A percentile compares a stretch with the other conserved stretches of the same genome.
Conservation (phyloP, 495 filamentous ascomycete species). For the Margaritispora aquatica region DNA sequence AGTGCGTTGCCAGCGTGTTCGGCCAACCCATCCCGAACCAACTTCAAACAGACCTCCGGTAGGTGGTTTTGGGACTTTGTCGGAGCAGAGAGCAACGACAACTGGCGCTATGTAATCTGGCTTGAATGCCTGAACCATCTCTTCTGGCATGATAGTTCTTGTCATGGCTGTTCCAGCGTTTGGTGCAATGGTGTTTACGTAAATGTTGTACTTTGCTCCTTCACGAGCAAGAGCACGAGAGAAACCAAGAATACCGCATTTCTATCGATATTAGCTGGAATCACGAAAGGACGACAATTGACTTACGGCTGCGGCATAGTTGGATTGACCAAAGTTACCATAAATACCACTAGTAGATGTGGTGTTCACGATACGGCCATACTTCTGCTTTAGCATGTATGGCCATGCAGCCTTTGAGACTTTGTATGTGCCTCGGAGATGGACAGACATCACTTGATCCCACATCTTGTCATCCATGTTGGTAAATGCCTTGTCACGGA, state of each 20-base stretch:
- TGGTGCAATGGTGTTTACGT: slow-evolving; percentile 95
- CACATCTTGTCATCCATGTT: slow-evolving; percentile 96
- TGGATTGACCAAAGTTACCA: slow-evolving; percentile 97
- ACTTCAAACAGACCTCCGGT: slow-evolving; percentile 95
- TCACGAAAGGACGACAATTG: background rate
- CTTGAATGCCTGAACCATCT: slow-evolving; percentile 99
- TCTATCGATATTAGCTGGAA: slow-evolving; percentile 38
- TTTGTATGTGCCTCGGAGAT: slow-evolving; percentile 94
- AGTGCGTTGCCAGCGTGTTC: slow-evolving; percentile 90
- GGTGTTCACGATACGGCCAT: slow-evolving; percentile 93
- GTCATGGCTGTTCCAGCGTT: slow-evolving; percentile 98
- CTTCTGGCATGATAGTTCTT: slow-evolving; percentile 88
- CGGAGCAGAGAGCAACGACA: slow-evolving; percentile 81
- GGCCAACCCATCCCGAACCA: slow-evolving; percentile 88
- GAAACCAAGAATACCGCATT: slow-evolving; percentile 92
- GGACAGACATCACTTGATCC: slow-evolving; percentile 88
- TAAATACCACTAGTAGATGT: slow-evolving; percentile 97
- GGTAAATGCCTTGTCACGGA: slow-evolving; percentile 94
- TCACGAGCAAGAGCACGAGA: slow-evolving; percentile 89
- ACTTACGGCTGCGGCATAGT: slow-evolving; percentile 86
- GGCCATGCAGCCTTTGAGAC: slow-evolving; percentile 98
- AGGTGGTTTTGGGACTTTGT: slow-evolving; percentile 74
- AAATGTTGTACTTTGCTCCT: slow-evolving; percentile 97
- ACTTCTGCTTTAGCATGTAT: slow-evolving; percentile 97
- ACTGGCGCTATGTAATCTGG: slow-evolving; percentile 96